Conservation (phyloP, 1,284 basidiomycete species). For the Puccinia novopanici region DNA sequence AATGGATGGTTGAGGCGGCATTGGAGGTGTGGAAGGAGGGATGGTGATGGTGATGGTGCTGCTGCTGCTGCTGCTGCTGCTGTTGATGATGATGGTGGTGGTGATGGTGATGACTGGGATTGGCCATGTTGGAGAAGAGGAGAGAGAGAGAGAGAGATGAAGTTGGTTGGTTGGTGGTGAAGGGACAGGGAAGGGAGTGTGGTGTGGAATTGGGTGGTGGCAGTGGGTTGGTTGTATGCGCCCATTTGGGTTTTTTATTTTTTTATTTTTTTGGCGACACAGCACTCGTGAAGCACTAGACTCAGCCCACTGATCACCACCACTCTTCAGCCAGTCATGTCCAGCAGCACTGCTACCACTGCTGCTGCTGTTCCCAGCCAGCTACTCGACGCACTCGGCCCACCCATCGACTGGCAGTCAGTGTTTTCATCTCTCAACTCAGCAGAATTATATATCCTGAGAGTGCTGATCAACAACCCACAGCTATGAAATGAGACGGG, state of each 20-base stretch:
- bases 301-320: too few species aligned
- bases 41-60: constrained; percentile 20
- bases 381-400: constrained; percentile 18
- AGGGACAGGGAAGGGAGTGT: too few species aligned
- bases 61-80: constrained; percentile 22
- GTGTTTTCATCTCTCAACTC: neutral
- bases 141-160: too few species aligned
- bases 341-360: neutral
- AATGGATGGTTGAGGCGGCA: neutral
- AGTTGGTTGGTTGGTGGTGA: too few species aligned
- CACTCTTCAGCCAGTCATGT: neutral
- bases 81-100: constrained; percentile 14
- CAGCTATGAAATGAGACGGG: constrained; percentile 90
- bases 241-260: too few species aligned
- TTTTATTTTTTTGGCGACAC: too few species aligned
- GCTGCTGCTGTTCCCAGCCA: neutral
- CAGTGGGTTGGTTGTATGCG: too few species aligned
- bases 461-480: neutral
- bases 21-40: constrained; percentile 3
- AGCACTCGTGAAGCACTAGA: too few species aligned
- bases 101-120: neutral
- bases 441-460: too few species aligned
- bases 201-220: too few species aligned
- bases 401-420: constrained; percentile 34
- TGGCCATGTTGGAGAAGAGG: neutral